Evolutionary conservation across 768 basidiomycete species (phyloP), one percentile per base, ranked within the genome.

Genomic region (Tremella fuciformis): DNA sequence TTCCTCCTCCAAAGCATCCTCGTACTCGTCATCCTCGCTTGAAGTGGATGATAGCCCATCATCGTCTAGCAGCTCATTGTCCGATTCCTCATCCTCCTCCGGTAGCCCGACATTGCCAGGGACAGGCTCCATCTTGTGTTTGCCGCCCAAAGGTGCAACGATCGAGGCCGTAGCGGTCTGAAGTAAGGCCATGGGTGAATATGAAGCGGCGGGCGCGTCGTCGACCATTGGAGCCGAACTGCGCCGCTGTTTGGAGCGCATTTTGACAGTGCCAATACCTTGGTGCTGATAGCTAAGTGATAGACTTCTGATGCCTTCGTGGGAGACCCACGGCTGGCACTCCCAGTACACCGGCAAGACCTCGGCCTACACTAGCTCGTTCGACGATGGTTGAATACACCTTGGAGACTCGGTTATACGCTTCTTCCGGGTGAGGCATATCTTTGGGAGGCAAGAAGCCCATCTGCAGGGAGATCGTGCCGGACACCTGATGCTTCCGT

Each of bases 401-500:
- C 55, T 83, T 85, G 48, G 83, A 78, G 63, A 84, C 76, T n/a
- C 79, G 73, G 13, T 77, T 71, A 2, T 78, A 67, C 0, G 80
- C 69, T 26, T 82, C 81, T 26, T 58, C 64, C 16, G 34, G 25
- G 18, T 37, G 21, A 18, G 41, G n/a, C 37, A 56, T 34, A 19
- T 57, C 55, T 39, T 65, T 65, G 2, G 65, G 57, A 18, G 59
- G 48, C 9, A 84, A 75, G 64, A 86, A 84, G 13, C 86, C 86
- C 34, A 87, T 79, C 72, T 86, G 85, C 66, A 88, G 74, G 47
- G 81, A 79, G 8, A 87, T 79, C 18, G 79, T 79, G 3, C 87
- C 87, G 0, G 81, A 78, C 8, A 83, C 82, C 11, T 65, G 73
- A 0, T 81, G 79, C 18, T 82, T 81, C 0, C 84, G 81, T 1